A percentile compares a stretch with the other conserved stretches of the same genome.
These are phyloP conservation scores for Psilocybe mexicana DNA, from an alignment of 1,284 basidiomycete species.

Conservation along the genomic window DNA sequence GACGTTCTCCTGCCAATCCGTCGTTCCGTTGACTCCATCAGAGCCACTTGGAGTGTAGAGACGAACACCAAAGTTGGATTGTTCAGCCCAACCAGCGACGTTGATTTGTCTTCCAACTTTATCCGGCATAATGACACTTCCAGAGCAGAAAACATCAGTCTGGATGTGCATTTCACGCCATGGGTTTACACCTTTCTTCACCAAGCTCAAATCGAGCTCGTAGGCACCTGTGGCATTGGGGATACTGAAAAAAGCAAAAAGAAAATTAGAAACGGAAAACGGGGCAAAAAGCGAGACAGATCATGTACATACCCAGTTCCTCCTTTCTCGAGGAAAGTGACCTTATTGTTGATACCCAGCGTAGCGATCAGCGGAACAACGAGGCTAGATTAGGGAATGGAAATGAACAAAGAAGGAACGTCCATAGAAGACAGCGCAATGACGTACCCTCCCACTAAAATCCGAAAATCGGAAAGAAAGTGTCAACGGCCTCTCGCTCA, in stretches of 20 bases:
- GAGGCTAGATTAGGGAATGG: conserved; percentile 43
- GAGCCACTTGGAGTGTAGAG: conserved; percentile 62
- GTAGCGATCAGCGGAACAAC: conserved; percentile 73
- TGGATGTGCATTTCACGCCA: conserved; percentile 77
- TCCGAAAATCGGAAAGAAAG: conserved; percentile 10
- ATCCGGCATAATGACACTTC: conserved; percentile 70
- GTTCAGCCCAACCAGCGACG: conserved; percentile 62
- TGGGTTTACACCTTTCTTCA: conserved; percentile 50
- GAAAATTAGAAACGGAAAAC: background rate
- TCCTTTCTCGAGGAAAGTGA: conserved; percentile 72
- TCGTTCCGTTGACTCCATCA: conserved; percentile 60
- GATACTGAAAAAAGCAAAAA: conserved; percentile 36
- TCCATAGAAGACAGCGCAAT: conserved; percentile 4
- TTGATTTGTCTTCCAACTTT: conserved; percentile 68
- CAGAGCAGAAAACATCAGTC: conserved; percentile 77
- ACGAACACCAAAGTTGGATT: conserved; percentile 68
- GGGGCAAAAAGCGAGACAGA: background rate
- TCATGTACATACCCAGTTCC: conserved; percentile 39
- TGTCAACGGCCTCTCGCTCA: conserved; percentile 8
- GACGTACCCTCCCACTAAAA: conserved; percentile 46
- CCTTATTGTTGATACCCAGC: conserved; percentile 75
- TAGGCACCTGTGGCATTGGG: conserved; percentile 74
- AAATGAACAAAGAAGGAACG: conserved; percentile 3
- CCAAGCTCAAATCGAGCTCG: conserved; percentile 66
- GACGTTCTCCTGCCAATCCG: conserved; percentile 68